Evolutionary conservation across 495 filamentous ascomycete genomes (phyloP), one percentile per base, ranked within the genome.

Genomic region (Aeminium ludgeri): DNA sequence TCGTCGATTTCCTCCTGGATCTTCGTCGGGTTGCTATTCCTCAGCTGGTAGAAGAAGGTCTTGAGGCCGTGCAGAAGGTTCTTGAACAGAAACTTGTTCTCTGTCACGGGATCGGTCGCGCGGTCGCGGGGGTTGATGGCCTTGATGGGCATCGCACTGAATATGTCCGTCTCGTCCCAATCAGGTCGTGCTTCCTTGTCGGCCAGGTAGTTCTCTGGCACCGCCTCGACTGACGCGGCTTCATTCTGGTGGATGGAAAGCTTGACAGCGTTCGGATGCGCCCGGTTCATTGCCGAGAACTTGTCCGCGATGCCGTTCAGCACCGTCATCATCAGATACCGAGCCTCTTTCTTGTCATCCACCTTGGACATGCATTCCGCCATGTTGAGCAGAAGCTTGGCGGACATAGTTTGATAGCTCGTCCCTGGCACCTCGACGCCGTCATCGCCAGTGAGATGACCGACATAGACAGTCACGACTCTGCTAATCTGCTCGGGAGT

Each of bases 321-420:
- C 27, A 99, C 96, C 80, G 91, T 89, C 44, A 99, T 82, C 43
- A 99, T 61, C 59, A 93, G 95, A 57, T 94, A 86, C 12, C 91
- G 77, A 20, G 86, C 89, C 56, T 96, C 86, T 18, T 76, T 73
- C 59, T 95, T 96, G 52, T 94, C 78, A 12, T 76, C 77, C 40
- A 99, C 67, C 55, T 80, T 83, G 0, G 87, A 84, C 49, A 99
- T 99, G 57, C 80, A 86, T 52, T 96, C 91, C 0, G 89, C 89
- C 81, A 99, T 82, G 58, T 99, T 99, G 38, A 99, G 62, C 2
- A 99, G 64, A 2, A 99, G 65, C 57, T 96, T 99, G 2, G 91
- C 91, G 53, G 89, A 96, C 91, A 99, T 99, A 0, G 91, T 99
- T 58, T 99, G 91, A 56, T 96, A 99, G 58, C 89, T 96, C 3